These are phyloP conservation scores for Dioscorea alata DNA, from an alignment of 106 monocot species.

Conservation along the genomic window DNA sequence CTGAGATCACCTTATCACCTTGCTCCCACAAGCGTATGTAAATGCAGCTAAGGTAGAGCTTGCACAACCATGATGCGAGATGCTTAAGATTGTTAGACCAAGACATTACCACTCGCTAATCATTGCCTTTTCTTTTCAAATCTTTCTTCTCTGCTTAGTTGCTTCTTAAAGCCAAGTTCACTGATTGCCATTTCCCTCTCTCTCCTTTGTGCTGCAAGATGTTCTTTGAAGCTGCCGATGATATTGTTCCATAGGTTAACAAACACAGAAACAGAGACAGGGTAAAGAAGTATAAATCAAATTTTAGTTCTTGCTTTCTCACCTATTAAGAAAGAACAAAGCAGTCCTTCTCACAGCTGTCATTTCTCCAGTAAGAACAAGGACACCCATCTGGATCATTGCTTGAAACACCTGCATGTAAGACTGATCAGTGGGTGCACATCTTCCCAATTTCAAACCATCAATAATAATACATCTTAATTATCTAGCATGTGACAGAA, in stretches of 20 bases:
- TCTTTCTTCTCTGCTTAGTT: conserved; percentile 76
- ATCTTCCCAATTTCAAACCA: too few relatives aligned
- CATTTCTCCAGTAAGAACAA: conserved; percentile 99
- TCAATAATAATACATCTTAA: too few relatives aligned
- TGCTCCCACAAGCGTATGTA: conserved; percentile 56
- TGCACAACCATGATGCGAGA: too few relatives aligned
- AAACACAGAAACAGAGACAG: neutral
- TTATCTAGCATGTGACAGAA: too few relatives aligned
- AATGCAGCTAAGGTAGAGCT: neutral
- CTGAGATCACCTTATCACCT: conserved; percentile 99
- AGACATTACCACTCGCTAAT: conserved; percentile 78
- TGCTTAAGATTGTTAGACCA: neutral
- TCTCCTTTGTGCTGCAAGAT: conserved; percentile 85
- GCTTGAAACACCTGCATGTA: conserved; percentile 73
- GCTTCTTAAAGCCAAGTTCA: conserved; percentile 95
- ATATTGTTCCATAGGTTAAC: neutral
- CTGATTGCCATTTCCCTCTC: conserved; percentile 80
- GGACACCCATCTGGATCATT: conserved; percentile 99
- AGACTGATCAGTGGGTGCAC: too few relatives aligned
- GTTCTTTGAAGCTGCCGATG: conserved; percentile 85
- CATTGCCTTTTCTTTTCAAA: conserved; percentile 88
- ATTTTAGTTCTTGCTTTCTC: conserved; percentile 1
- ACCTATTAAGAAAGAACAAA: conserved; percentile 88
- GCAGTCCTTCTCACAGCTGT: conserved; percentile 99
- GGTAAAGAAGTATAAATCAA: neutral